These are phyloP conservation scores for Xylaria palmicola DNA, from an alignment of 495 filamentous ascomycete species.

Conservation along the genomic window DNA sequence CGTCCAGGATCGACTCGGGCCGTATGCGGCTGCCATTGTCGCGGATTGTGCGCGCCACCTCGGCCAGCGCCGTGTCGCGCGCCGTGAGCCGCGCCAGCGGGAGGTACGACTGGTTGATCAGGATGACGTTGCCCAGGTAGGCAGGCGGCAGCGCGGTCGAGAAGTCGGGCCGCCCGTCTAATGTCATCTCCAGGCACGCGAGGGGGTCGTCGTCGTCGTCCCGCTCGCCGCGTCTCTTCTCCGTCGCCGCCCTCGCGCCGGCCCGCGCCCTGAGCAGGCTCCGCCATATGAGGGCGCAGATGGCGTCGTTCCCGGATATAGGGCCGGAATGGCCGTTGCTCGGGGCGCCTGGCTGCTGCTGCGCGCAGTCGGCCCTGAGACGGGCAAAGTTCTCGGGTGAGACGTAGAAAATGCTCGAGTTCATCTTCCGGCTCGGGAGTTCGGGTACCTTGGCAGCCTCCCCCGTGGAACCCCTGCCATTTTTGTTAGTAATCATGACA, in stretches of 20 bases:
- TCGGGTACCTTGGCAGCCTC: background rate
- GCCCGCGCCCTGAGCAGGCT: slow-evolving; percentile 12
- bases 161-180: slow-evolving; percentile 12
- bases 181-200: background rate
- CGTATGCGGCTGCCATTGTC: background rate
- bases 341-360: background rate
- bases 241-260: background rate
- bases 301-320: slow-evolving; percentile 16
- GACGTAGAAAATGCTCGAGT: slow-evolving; percentile 17
- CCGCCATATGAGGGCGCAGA: slow-evolving; percentile 19
- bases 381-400: slow-evolving; percentile 10
- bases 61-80: background rate
- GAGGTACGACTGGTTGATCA: background rate
- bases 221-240: background rate
- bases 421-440: slow-evolving; percentile 1
- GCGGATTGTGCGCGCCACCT: slow-evolving; percentile 11
- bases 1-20: slow-evolving; percentile 1
- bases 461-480: background rate
- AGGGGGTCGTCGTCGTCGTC: background rate
- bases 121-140: slow-evolving; percentile 19
- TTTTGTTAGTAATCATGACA: background rate
- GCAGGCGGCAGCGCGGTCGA: slow-evolving; percentile 8
- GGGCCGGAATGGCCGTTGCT: background rate
- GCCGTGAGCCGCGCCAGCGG: background rate
- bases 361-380: background rate